Base-by-base conservation (phyloP, 169 alveolate genomes). In the Plasmodium vivax region DNA sequence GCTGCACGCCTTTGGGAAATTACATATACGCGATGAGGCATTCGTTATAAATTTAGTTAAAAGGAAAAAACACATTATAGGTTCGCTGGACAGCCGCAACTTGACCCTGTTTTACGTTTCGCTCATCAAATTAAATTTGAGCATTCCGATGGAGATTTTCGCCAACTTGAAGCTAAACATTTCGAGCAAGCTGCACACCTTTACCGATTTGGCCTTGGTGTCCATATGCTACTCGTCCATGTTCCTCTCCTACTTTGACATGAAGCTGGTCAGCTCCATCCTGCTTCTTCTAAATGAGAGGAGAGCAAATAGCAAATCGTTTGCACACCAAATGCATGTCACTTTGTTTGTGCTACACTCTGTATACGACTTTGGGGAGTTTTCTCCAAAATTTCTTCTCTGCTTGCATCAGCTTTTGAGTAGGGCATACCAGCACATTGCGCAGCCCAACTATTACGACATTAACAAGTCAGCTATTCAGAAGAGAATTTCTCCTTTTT, bases 281-380 rank as follows among this genome's bases (percentile, higher is more conserved):
- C 84, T 85, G 3, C 34, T 85, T 16, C 62, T 85, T 16, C 41
- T 85, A 74, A 74, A 85, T 54, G 79, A 85, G 79, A 85, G 93
- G 43, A 72, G 79, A 74, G 93, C 93, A 47, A 85, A 54, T 47
- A 85, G 93, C 79, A 85, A 45, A 85, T 85, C 93, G 4, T 85
- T 85, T 41, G 81, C 85, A 73, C 93, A 85, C 62, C 93, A 85
- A 85, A 85, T 85, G 12, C 93, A 85, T 41, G 93, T 85, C 51
- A 73, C 93, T 43, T 58, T 85, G 19, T 85, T 85, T 73, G 93
- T 85, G 36, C 41, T 85, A 85, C 85, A 85, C 19, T 74, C 93
- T 12, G 54, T 85, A 5, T 85, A 73, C 41, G 79, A 85, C 58
- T 85, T 85, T 32, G 32, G 27, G n/a, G n/a, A 51, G n/a, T 85